phyloP scores from a whole-genome alignment of 768 basidiomycete species.

The Pleurotus djamor region DNA sequence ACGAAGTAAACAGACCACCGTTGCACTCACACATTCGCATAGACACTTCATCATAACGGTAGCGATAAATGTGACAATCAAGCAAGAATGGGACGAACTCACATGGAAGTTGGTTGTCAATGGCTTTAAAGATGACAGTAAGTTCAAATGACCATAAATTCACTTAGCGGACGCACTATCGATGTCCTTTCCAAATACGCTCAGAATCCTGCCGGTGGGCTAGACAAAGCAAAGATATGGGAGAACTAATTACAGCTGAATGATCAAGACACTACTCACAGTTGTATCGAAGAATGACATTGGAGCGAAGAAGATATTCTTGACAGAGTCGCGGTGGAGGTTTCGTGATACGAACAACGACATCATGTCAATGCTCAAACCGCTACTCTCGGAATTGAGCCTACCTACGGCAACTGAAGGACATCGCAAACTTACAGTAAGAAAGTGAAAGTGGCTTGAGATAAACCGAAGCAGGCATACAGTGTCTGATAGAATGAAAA shows the following conservation, averaged over 20 bases:
- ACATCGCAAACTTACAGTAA: slow-evolving; percentile 35
- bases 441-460: slow-evolving; percentile 55
- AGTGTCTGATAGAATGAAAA: slow-evolving; percentile 64
- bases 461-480: slow-evolving; percentile 61
- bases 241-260: neutral
- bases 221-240: slow-evolving; percentile 12
- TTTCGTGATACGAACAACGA: slow-evolving; percentile 60
- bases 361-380: slow-evolving; percentile 52
- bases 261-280: slow-evolving; percentile 20
- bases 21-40: slow-evolving; percentile 51
- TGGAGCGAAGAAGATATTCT: slow-evolving; percentile 64
- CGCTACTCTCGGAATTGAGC: slow-evolving; percentile 26
- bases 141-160: neutral
- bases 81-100: slow-evolving; percentile 9
- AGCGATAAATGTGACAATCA: neutral
- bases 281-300: slow-evolving; percentile 81
- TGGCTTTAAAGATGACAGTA: slow-evolving; percentile 29
- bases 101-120: slow-evolving; percentile 63
- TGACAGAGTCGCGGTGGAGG: slow-evolving; percentile 55
- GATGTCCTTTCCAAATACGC: slow-evolving; percentile 66
- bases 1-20: neutral
- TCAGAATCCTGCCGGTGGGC: slow-evolving; percentile 60
- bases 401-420: neutral
- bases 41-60: slow-evolving; percentile 34
- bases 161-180: slow-evolving; percentile 39